Evolutionary conservation across 2,329 filamentous ascomycete species (phyloP), one percentile per base, ranked within the genome.

Genomic region (Graphilbum fragrans): DNA sequence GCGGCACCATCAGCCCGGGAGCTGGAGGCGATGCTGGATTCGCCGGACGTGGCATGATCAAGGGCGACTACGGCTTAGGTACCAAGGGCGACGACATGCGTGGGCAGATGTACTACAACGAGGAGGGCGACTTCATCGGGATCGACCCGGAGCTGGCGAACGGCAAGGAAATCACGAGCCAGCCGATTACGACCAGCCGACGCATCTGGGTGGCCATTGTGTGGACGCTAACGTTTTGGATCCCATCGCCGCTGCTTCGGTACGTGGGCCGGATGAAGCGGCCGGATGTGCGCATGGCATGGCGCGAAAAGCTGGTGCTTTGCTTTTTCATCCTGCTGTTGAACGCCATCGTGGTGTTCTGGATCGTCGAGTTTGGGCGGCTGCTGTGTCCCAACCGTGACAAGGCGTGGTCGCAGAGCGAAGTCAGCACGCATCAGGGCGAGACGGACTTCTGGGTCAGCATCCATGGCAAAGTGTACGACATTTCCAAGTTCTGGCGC

Each of bases 201-300:
- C 80, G 84, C 33, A 54, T 77, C 2, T 98, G 92, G 92, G 78
- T 94, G 20, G 73, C 62, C 2, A 60, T 92, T 33, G 85, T 92
- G 3, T 96, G 88, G 87, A 73, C 75, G 1, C 50, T 93, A 38
- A 98, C 92, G 0, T 96, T 86, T 58, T 96, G 85, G 83, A 92
- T 95, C 50, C 92, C 92, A 0, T 96, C 90, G 0, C 83, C 86
- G 37, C 50, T 84, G 2, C 76, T 98, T 16, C 74, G 74, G n/a
- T 81, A 71, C 45, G 55, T 96, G 44, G 92, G 92, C 25, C 84
- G 90, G 19, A 98, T 98, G 92, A 93, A 94, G 64, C 80, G 92
- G 42, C 92, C 88, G 2, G 92, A 98, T 62, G 86, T 98, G 9
- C 84, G 92, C 21, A 84, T 95, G 77, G 92, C 92, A 0, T 98